phyloP scores from a whole-genome alignment of 352 stramenopile genomes.

The Lagenidium giganteum region DNA sequence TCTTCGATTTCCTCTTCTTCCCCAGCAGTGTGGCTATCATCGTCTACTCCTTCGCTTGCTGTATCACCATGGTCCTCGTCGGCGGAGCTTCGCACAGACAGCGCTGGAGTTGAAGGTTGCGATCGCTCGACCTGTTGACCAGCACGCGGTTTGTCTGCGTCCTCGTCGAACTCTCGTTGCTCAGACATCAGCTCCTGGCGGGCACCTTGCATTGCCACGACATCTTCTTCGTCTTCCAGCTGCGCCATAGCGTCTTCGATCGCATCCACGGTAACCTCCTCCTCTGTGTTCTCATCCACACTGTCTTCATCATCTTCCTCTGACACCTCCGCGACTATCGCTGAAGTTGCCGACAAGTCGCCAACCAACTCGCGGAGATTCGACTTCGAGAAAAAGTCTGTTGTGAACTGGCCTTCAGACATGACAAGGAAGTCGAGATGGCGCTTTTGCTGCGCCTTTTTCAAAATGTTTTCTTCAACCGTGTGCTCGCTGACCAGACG shows the following conservation, averaged over 20 bases:
- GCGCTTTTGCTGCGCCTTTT: slow-evolving; percentile 97
- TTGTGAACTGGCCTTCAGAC: slow-evolving; percentile 65
- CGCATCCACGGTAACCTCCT: slow-evolving; percentile 54
- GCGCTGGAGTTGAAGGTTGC: too few species aligned
- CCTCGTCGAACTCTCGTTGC: slow-evolving; percentile 61
- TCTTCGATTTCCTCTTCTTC: slow-evolving; percentile 7
- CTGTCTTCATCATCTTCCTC: slow-evolving; percentile 23
- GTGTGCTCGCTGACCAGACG: slow-evolving; percentile 95
- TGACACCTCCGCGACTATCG: slow-evolving; percentile 27
- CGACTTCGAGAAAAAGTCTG: slow-evolving; percentile 80
- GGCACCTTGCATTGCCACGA: slow-evolving; percentile 87
- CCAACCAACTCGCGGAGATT: slow-evolving; percentile 90
- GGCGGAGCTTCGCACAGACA: too few species aligned
- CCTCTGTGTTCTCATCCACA: slow-evolving; percentile 26
- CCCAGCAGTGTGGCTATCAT: slow-evolving; percentile 7
- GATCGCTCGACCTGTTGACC: slow-evolving; percentile 1
- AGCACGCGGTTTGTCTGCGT: slow-evolving; percentile 3
- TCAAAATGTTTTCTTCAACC: slow-evolving; percentile 99
- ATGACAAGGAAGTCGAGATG: slow-evolving; percentile 96
- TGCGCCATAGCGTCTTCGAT: slow-evolving; percentile 93
- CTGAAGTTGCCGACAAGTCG: slow-evolving; percentile 10
- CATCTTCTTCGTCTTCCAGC: too few species aligned
- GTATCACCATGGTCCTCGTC: slow-evolving; percentile 21
- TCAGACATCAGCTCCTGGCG: slow-evolving; percentile 50
- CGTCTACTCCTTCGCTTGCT: slow-evolving; percentile 18